A percentile compares a stretch with the other conserved stretches of the same genome.
Evolutionary conservation across 768 basidiomycete genomes (phyloP).

Genomic region (Guyanaporus albipodus): DNA sequence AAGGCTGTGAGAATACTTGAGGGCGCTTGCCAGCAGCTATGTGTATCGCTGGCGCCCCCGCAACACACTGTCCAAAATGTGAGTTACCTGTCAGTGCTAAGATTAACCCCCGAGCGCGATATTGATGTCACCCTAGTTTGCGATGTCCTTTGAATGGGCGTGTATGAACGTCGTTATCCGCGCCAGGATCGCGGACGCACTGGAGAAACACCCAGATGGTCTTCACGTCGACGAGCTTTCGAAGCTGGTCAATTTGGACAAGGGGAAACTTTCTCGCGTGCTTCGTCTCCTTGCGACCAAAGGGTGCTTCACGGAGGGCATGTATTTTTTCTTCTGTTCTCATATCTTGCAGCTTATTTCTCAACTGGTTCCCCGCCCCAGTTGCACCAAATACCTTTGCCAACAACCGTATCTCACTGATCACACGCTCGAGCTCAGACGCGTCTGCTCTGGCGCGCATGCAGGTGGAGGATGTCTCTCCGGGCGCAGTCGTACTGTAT

Average conservation of each 20-base stretch:
- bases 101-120: not conserved
- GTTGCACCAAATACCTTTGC: constrained; percentile 28
- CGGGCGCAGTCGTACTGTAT: constrained; percentile 17
- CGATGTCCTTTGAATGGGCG: constrained; percentile 25
- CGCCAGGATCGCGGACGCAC: constrained; percentile 26
- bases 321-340: not conserved
- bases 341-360: not conserved
- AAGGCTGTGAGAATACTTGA: constrained; percentile 27
- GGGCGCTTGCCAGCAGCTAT: constrained; percentile 26
- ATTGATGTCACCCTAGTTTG: constrained; percentile 3
- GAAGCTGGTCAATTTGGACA: constrained; percentile 22
- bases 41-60: constrained; percentile 26
- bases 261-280: constrained; percentile 28
- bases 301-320: constrained; percentile 32
- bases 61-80: constrained; percentile 28
- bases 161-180: constrained; percentile 24
- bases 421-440: constrained; percentile 16
- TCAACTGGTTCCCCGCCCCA: not conserved
- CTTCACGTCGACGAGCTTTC: constrained; percentile 26
- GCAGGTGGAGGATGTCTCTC: constrained; percentile 8
- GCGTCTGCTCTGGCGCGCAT: constrained; percentile 8
- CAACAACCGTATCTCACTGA: constrained; percentile 34
- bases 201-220: constrained; percentile 26
- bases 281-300: constrained; percentile 30
- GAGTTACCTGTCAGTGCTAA: not conserved